Evolutionary conservation across 257 asterid genomes (phyloP).

Genomic region (Mentha longifolia): DNA sequence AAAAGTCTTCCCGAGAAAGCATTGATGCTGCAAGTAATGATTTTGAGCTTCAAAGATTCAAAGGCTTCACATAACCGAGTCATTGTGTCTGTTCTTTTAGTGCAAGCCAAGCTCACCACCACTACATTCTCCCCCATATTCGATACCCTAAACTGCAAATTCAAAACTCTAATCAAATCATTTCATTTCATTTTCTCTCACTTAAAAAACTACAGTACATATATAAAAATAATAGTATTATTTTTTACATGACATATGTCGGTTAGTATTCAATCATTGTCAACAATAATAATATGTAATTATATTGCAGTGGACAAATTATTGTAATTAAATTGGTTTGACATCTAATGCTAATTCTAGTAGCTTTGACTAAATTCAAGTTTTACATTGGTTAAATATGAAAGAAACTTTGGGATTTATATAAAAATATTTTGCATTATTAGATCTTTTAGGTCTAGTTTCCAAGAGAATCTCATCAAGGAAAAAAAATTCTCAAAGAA

Average conservation of each 20-base stretch:
- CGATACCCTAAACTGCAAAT: constrained; percentile 58
- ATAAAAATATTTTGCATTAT: background rate
- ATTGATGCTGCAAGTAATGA: constrained; percentile 60
- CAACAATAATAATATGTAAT: background rate
- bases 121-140: constrained; percentile 62
- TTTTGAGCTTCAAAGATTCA: constrained; percentile 69
- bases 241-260: too few relatives aligned
- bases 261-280: background rate
- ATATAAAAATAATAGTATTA: too few relatives aligned
- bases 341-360: background rate
- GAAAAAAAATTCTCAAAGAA: background rate
- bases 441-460: background rate
- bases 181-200: background rate
- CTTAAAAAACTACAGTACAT: too few relatives aligned
- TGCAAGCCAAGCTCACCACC: constrained; percentile 69
- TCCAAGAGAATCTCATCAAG: background rate
- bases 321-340: background rate
- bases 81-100: constrained; percentile 62
- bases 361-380: too few relatives aligned
- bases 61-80: constrained; percentile 63
- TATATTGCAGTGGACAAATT: constrained; percentile 5
- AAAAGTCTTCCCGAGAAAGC: constrained; percentile 58
- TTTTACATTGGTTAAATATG: too few relatives aligned
- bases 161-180: background rate
- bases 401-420: background rate